Evolutionary conservation across 2,329 filamentous ascomycete genomes (phyloP).

Genomic region (Hypoxylon sp.): DNA sequence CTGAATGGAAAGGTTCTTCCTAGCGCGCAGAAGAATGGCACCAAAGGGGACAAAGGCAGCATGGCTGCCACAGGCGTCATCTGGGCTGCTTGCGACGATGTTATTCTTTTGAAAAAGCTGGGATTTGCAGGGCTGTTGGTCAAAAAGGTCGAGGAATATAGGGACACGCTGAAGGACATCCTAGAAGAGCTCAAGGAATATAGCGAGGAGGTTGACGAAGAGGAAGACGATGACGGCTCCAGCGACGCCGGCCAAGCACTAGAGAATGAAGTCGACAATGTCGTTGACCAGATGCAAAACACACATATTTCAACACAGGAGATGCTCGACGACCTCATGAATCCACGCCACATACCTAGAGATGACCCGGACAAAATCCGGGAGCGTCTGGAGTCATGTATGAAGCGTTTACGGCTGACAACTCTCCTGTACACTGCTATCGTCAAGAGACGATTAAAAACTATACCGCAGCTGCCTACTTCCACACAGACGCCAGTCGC

Average conservation of each 20-base stretch:
- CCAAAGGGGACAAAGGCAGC: constrained; percentile 64
- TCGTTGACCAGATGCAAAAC: constrained; percentile 53
- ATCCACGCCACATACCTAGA: constrained; percentile 72
- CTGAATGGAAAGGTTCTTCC: constrained; percentile 68
- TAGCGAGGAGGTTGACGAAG: constrained; percentile 79
- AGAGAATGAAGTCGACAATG: constrained; percentile 60
- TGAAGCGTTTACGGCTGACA: constrained; percentile 77
- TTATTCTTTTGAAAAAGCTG: constrained; percentile 73
- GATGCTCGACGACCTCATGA: constrained; percentile 78
- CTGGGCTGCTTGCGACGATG: constrained; percentile 85
- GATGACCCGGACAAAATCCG: constrained; percentile 75
- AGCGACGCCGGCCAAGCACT: constrained; percentile 48
- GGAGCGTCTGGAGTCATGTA: constrained; percentile 73
- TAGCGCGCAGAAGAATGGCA: constrained; percentile 63
- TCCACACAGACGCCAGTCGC: constrained; percentile 54
- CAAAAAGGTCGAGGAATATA: constrained; percentile 79
- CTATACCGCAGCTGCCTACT: constrained; percentile 63
- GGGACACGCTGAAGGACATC: constrained; percentile 83
- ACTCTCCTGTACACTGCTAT: constrained; percentile 78
- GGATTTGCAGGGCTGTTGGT: constrained; percentile 80
- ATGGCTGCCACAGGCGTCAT: constrained; percentile 80
- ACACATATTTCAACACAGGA: constrained; percentile 64
- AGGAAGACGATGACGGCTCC: constrained; percentile 69
- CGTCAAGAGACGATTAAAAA: constrained; percentile 77
- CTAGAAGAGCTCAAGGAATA: constrained; percentile 90